phyloP scores from a whole-genome alignment of 768 basidiomycete species.

The Gautieria morchelliformis region DNA sequence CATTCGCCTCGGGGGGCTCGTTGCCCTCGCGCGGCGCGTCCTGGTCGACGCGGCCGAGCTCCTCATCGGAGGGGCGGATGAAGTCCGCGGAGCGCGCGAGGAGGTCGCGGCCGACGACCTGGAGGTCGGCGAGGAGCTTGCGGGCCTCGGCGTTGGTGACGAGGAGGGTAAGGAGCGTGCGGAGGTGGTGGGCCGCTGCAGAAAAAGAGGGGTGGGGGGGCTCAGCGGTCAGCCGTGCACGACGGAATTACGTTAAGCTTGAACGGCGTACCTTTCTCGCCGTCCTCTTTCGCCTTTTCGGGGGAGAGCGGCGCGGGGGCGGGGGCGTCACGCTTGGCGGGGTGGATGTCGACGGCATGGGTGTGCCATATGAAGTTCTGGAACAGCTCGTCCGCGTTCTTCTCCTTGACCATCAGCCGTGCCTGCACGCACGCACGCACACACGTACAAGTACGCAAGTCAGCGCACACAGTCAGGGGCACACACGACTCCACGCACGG shows the following conservation, averaged over 20 bases:
- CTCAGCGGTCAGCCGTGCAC: too few relatives aligned
- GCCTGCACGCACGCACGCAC: too few relatives aligned
- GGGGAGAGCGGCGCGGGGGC: constrained; percentile 40
- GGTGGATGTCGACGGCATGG: constrained; percentile 37
- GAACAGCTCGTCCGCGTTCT: constrained; percentile 86
- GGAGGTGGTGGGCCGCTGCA: constrained; percentile 75
- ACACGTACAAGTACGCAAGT: too few relatives aligned
- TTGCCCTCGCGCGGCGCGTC: constrained; percentile 66
- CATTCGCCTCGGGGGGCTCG: too few relatives aligned
- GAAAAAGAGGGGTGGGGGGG: too few relatives aligned
- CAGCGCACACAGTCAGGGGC: neutral
- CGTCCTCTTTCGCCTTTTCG: constrained; percentile 47
- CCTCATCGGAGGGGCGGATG: constrained; percentile 57
- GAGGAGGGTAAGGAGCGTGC: constrained; percentile 77
- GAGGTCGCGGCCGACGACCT: constrained; percentile 72
- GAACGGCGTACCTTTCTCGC: constrained; percentile 46
- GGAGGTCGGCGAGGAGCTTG: constrained; percentile 76
- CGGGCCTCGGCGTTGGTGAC: constrained; percentile 90
- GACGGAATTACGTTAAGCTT: too few relatives aligned
- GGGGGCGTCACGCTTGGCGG: constrained; percentile 30
- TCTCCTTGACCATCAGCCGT: constrained; percentile 61
- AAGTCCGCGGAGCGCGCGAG: constrained; percentile 63
- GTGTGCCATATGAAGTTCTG: constrained; percentile 88
- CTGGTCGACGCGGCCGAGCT: constrained; percentile 51
- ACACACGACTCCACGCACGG: constrained; percentile 28